Percentiles rank a stretch among this genome's conserved stretches.
Conservation (phyloP, 345 rosid genomes). For the Hibiscus mutabilis region DNA sequence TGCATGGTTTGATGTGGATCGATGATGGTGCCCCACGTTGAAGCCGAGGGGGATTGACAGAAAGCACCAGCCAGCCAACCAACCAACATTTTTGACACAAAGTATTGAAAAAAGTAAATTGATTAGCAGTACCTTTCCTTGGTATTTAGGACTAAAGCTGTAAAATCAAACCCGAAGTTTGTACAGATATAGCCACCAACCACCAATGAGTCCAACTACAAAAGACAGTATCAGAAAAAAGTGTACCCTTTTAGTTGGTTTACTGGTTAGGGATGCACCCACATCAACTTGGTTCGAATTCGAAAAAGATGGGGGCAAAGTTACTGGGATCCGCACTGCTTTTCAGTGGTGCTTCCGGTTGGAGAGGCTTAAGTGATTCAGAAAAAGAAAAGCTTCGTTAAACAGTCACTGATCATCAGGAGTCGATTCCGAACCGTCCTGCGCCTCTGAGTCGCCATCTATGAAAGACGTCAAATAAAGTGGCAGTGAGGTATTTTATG, state of each 20-base stretch:
- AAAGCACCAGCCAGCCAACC: background rate
- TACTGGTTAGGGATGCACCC: background rate
- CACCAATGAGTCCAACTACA: background rate
- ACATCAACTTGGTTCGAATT: background rate
- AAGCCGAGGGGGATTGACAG: background rate
- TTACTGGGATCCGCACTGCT: conserved; percentile 20
- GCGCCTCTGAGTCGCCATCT: conserved; percentile 47
- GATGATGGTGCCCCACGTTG: background rate
- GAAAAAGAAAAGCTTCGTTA: conserved; percentile 35
- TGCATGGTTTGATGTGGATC: no score
- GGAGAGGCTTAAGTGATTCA: conserved; percentile 33
- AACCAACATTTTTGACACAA: background rate
- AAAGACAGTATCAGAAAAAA: background rate
- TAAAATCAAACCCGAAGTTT: background rate
- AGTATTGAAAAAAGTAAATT: background rate
- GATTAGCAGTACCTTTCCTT: conserved; percentile 11
- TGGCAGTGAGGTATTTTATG: background rate
- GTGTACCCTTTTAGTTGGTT: background rate
- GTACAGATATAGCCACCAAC: conserved; percentile 5
- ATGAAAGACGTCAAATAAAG: background rate
- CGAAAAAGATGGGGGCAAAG: background rate
- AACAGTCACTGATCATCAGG: conserved; percentile 18
- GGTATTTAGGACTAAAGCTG: background rate
- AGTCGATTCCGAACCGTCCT: conserved; percentile 32
- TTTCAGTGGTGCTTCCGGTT: conserved; percentile 27